These are phyloP conservation scores for Styphnolobium japonicum DNA, from an alignment of 306 rosid genomes.

Conservation along the genomic window DNA sequence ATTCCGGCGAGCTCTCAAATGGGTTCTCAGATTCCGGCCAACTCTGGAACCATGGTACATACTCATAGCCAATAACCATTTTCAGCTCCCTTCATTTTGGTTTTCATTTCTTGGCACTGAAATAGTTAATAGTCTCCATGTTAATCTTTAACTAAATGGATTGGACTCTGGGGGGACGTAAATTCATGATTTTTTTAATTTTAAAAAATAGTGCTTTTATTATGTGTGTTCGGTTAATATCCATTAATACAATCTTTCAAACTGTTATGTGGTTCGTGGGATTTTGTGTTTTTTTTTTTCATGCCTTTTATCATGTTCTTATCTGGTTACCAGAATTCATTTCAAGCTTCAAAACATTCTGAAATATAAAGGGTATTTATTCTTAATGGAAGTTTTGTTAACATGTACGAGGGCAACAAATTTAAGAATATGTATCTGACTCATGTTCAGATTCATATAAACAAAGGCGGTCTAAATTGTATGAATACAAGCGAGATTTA, in stretches of 20 bases:
- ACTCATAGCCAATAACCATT: neutral
- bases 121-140: too few species aligned
- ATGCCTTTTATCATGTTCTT: neutral
- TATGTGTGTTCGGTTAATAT: neutral
- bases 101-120: neutral
- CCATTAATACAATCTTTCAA: neutral
- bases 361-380: neutral
- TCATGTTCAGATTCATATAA: neutral
- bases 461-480: neutral
- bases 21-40: slow-evolving; percentile 37
- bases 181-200: neutral
- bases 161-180: neutral
- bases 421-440: neutral
- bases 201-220: neutral
- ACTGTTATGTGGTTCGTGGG: neutral
- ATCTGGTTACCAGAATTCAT: neutral
- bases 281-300: neutral
- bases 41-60: slow-evolving; percentile 37
- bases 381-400: neutral
- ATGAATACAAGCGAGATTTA: neutral
- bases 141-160: neutral
- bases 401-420: neutral
- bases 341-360: neutral
- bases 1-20: slow-evolving; percentile 28
- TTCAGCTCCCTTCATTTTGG: neutral